Base-by-base conservation (phyloP, 345 rosid species). In the Citrus hindsii region DNA sequence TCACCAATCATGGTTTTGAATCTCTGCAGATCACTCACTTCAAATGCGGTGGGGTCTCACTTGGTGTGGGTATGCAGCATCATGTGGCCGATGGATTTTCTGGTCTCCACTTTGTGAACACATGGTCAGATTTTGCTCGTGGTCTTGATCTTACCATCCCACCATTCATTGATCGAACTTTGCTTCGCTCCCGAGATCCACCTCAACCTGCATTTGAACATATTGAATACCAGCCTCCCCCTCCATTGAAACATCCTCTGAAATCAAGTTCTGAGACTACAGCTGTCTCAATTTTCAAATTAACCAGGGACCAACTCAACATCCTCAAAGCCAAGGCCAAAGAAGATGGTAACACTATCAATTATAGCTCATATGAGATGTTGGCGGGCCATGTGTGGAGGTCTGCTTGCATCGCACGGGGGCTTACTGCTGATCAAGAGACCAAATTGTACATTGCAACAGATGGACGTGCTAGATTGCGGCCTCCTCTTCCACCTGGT, bases 31-130 rank as follows among this genome's bases (percentile, higher is more conserved):
- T 95, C 55, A 95, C 99, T 28, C 82, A 82, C 81, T 92, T 95
- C 82, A 95, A 93, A 84, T 95, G 99, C 40, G 98, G 99, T 14
- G 97, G 99, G 78, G 94, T 82, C 53, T 93, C 99, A n/a, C 94
- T 95, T 66, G 99, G 99, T 0, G 99, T 93, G 46, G 99, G 99
- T 24, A 93, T 95, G 97, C 98, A 95, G 76, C 99, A 95, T 82
- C 94, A 93, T 78, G 94, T 72, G 1, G 99, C 99, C 2, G 99
- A 95, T 81, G 99, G 99, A 48, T 93, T 86, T 85, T 95, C 99
- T 42, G 98, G 97, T 71, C 96, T 95, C 59, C 99, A 95, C 83
- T 95, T 95, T 68, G 89, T 95, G 71, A 95, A 95, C 19, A 75
- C 98, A 24, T 95, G 99, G 99, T 90, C 99, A 42, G 98, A 93